These are phyloP conservation scores for Solanum rostratum DNA, from an alignment of 257 asterid species.

Conservation along the genomic window DNA sequence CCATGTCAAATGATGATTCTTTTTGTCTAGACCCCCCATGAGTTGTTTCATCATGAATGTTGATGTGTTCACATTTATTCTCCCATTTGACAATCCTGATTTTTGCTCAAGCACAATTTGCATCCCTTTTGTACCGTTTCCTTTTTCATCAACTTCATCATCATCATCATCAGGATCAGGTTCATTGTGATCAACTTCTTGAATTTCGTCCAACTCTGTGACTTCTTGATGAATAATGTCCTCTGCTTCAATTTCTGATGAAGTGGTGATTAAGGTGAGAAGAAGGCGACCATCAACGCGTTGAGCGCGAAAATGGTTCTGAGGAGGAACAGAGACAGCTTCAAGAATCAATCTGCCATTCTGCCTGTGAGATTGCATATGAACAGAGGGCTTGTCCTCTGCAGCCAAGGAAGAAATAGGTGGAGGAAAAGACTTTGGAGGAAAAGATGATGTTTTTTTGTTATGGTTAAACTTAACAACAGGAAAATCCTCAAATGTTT, in stretches of 20 bases:
- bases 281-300: slow-evolving; percentile 66
- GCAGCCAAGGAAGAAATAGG: slow-evolving; percentile 52
- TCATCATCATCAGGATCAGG: not conserved
- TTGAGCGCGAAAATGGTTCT: slow-evolving; percentile 39
- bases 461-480: slow-evolving; percentile 22
- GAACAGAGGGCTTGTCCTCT: slow-evolving; percentile 34
- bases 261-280: slow-evolving; percentile 24
- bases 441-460: slow-evolving; percentile 18
- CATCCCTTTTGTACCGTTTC: not conserved
- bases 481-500: slow-evolving; percentile 17
- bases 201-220: slow-evolving; percentile 16
- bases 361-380: slow-evolving; percentile 47
- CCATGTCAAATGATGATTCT: not conserved
- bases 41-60: not conserved
- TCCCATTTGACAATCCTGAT: slow-evolving; percentile 1
- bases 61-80: not conserved
- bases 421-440: slow-evolving; percentile 58
- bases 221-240: not conserved
- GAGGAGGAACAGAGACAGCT: slow-evolving; percentile 58
- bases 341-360: slow-evolving; percentile 70
- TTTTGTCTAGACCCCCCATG: not conserved
- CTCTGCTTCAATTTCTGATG: not conserved
- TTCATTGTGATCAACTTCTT: slow-evolving; percentile 6
- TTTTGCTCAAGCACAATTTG: not conserved
- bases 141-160: not conserved